Evolutionary conservation across 371 early-diverging fungal species (phyloP).

Genomic region (Mucor plumbeus): DNA sequence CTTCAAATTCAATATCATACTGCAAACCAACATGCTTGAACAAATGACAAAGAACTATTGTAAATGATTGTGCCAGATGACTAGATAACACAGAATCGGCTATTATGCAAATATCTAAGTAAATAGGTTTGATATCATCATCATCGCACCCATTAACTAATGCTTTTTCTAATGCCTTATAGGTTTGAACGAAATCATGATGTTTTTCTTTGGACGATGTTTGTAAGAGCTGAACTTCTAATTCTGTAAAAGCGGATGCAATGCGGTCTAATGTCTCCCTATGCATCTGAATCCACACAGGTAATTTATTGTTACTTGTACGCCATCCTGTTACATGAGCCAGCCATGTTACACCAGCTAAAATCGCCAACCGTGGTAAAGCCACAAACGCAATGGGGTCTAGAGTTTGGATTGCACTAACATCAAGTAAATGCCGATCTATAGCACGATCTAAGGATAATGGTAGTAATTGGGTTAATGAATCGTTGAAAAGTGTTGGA

Average conservation of each 20-base stretch:
- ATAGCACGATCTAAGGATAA: slow-evolving; percentile 30
- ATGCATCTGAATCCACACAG: slow-evolving; percentile 21
- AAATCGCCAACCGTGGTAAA: slow-evolving; percentile 32
- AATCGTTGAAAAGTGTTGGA: slow-evolving; percentile 20
- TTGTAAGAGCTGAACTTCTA: slow-evolving; percentile 4
- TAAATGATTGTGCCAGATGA: slow-evolving; percentile 23
- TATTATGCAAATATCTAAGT: slow-evolving; percentile 21
- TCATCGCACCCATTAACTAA: slow-evolving; percentile 17
- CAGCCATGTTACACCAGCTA: slow-evolving; percentile 38
- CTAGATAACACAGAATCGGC: slow-evolving; percentile 27
- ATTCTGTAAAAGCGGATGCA: neutral
- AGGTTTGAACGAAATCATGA: slow-evolving; percentile 18
- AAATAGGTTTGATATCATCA: slow-evolving; percentile 9
- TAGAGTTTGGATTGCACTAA: slow-evolving; percentile 18
- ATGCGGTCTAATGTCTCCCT: neutral
- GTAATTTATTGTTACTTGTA: neutral
- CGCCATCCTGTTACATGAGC: slow-evolving; percentile 32
- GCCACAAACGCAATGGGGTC: slow-evolving; percentile 36
- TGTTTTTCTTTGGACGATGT: slow-evolving; percentile 17
- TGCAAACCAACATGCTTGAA: slow-evolving; percentile 21
- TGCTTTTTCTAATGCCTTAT: slow-evolving; percentile 14
- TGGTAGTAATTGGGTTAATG: slow-evolving; percentile 35
- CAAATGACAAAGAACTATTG: slow-evolving; percentile 15
- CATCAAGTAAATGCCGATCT: slow-evolving; percentile 2
- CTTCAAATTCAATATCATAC: slow-evolving; percentile 20